Conservation (phyloP, 208 protist genomes). For the Leishmania tropica region DNA sequence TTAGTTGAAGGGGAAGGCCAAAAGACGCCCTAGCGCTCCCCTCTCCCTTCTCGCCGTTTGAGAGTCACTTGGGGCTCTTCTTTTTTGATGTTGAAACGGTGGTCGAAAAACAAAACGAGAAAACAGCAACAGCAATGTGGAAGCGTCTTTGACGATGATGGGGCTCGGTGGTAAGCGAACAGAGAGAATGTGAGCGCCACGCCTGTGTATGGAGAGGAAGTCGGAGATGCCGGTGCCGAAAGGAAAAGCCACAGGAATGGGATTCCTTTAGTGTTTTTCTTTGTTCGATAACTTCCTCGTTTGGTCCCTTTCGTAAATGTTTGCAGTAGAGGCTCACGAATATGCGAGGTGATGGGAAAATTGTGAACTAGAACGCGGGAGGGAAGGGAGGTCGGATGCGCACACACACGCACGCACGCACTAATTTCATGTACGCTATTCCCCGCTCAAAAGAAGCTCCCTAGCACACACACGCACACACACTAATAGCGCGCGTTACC, state of each 20-base stretch:
- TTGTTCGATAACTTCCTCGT: neutral
- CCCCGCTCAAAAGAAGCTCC: neutral
- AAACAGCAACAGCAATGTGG: neutral
- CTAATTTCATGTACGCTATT: neutral
- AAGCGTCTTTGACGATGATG: neutral
- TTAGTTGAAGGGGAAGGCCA: neutral
- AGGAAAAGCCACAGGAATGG: neutral
- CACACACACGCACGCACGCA: neutral
- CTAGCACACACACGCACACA: neutral
- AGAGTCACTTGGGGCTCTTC: neutral
- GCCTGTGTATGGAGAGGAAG: neutral
- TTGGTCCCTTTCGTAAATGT: neutral
- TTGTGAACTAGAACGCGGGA: neutral
- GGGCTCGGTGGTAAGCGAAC: neutral
- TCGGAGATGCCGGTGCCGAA: neutral
- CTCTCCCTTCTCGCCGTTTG: neutral
- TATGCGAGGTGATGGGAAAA: neutral
- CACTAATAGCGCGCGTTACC: neutral
- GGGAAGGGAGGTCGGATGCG: neutral
- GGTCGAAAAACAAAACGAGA: neutral
- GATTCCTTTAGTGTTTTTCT: too few species aligned
- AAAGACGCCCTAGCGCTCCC: neutral
- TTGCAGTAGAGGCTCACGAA: neutral
- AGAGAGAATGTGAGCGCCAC: neutral
- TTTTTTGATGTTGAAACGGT: neutral